These are phyloP conservation scores for Debaryomycetaceae sp. DNA, from an alignment of 1,139 yeast genomes.

Conservation along the genomic window DNA sequence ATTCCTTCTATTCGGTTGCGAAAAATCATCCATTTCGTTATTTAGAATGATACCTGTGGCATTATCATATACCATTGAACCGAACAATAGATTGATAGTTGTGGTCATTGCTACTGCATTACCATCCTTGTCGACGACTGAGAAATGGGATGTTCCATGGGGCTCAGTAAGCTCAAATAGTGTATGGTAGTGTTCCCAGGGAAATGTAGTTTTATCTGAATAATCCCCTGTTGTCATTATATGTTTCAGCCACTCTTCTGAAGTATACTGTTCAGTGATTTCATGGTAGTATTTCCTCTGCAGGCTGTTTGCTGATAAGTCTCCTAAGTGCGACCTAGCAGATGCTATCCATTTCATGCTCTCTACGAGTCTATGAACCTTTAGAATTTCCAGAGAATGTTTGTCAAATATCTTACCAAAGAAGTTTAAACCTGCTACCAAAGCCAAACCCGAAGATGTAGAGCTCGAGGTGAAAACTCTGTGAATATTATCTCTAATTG, in stretches of 20 bases:
- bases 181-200: conserved; percentile 76
- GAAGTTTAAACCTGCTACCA: conserved; percentile 70
- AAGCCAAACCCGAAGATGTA: conserved; percentile 80
- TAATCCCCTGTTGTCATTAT: conserved; percentile 44
- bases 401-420: conserved; percentile 33
- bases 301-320: conserved; percentile 19
- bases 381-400: conserved; percentile 25
- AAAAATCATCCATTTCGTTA: conserved; percentile 94
- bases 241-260: conserved; percentile 51
- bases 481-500: conserved; percentile 31
- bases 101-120: conserved; percentile 87
- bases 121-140: conserved; percentile 64
- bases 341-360: conserved; percentile 93
- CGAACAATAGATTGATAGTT: conserved; percentile 83
- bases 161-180: conserved; percentile 71
- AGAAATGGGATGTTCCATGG: conserved; percentile 86
- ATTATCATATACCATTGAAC: conserved; percentile 77
- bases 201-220: conserved; percentile 53
- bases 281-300: conserved; percentile 16
- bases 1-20: conserved; percentile 66
- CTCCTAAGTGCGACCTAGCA: conserved; percentile 81
- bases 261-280: conserved; percentile 28
- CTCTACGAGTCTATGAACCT: conserved; percentile 73
- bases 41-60: conserved; percentile 79
- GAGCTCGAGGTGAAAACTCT: conserved; percentile 71